These are phyloP conservation scores for Auricularia auricula-judae DNA, from an alignment of 768 basidiomycete genomes.

Conservation along the genomic window DNA sequence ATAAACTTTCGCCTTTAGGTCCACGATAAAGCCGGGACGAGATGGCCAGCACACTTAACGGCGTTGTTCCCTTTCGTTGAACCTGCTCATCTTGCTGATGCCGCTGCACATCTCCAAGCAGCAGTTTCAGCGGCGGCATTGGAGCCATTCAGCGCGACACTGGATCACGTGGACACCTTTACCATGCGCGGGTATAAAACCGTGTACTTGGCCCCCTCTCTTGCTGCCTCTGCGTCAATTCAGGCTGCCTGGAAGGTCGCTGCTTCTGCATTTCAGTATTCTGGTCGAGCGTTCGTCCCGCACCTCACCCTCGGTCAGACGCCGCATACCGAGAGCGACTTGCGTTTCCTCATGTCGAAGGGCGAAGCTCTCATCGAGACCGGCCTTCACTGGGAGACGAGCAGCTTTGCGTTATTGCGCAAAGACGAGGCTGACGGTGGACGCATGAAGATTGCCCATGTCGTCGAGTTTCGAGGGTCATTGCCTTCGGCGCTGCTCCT, in stretches of 20 bases:
- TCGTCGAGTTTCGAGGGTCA: conserved; percentile 4
- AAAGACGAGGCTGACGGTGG: conserved; percentile 14
- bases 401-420: conserved; percentile 10
- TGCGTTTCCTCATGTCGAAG: conserved; percentile 8
- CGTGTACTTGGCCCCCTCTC: conserved; percentile 9
- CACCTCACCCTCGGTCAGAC: conserved; percentile 15
- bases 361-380: conserved; percentile 6
- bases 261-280: conserved; percentile 10
- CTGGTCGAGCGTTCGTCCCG: conserved; percentile 11
- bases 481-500: not conserved
- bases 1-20: too few species aligned
- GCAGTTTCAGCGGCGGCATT: conserved; percentile 2
- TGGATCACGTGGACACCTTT: conserved; percentile 11
- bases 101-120: conserved; percentile 3
- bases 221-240: conserved; percentile 2
- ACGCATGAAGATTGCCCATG: conserved; percentile 12
- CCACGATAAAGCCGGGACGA: conserved; percentile 12
- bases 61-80: conserved; percentile 12
- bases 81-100: conserved; percentile 2
- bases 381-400: conserved; percentile 9
- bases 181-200: conserved; percentile 10
- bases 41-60: conserved; percentile 16
- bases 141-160: conserved; percentile 10
- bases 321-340: conserved; percentile 3
- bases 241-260: conserved; percentile 10